Percentiles rank a stretch among this genome's conserved stretches.
phyloP scores from a whole-genome alignment of 2,329 filamentous ascomycete species.

The Grosmannia clavigera region DNA sequence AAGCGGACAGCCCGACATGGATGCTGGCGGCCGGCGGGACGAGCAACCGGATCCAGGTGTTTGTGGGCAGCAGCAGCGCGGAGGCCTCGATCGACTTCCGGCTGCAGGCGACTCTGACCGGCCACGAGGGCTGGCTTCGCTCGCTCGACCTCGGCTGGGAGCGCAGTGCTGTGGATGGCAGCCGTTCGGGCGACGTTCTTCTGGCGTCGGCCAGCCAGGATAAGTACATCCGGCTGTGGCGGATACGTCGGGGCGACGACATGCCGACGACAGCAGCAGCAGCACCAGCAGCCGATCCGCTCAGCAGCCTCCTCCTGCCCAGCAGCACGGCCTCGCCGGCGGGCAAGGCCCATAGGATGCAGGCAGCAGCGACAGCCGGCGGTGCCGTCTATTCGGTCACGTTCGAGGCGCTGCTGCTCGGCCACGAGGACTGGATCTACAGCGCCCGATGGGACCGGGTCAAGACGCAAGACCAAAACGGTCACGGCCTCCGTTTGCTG shows the following conservation, averaged over 20 bases:
- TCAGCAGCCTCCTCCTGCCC: conserved; percentile 42
- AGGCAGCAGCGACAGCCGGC: conserved; percentile 25
- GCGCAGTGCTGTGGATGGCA: conserved; percentile 21
- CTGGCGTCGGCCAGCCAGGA: conserved; percentile 93
- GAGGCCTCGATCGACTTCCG: conserved; percentile 38
- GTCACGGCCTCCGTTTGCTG: conserved; percentile 52
- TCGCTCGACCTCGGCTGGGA: conserved; percentile 69
- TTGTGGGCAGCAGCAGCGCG: conserved; percentile 32
- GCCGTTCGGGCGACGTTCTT: conserved; percentile 59
- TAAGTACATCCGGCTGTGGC: conserved; percentile 92
- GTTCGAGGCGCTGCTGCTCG: conserved; percentile 85
- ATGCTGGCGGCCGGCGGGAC: conserved; percentile 82
- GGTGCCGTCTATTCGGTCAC: conserved; percentile 61
- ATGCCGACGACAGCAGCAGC: conserved; percentile 41
- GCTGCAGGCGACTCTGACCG: conserved; percentile 64
- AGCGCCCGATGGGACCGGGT: conserved; percentile 60
- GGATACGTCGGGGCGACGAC: conserved; percentile 55
- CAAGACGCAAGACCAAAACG: conserved; percentile 7
- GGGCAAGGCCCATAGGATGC: conserved; percentile 78
- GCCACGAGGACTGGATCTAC: conserved; percentile 98
- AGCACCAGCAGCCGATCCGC: conserved; percentile 35
- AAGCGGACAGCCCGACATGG: conserved; percentile 41
- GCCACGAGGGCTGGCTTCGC: conserved; percentile 91
- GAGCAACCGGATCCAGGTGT: conserved; percentile 68
- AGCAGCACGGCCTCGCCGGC: conserved; percentile 47